Conservation (phyloP, 768 basidiomycete genomes). For the Scleroderma bovista region DNA sequence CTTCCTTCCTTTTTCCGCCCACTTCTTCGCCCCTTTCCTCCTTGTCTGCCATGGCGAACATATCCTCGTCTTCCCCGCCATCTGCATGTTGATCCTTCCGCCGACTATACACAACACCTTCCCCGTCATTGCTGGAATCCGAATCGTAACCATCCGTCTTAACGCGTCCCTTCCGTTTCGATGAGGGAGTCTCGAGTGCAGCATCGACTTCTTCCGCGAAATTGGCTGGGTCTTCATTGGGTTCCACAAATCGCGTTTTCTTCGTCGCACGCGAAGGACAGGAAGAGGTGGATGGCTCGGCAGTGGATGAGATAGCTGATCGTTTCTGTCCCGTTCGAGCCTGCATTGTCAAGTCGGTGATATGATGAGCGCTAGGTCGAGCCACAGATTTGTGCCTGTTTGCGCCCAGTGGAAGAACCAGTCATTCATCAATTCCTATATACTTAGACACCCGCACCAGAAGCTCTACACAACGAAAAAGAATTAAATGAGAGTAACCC, state of each 20-base stretch:
- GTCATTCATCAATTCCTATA: not conserved
- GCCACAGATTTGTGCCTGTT: conserved; percentile 17
- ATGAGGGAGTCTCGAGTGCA: conserved; percentile 61
- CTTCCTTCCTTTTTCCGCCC: conserved; percentile 55
- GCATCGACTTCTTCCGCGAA: conserved; percentile 78
- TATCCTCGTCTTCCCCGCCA: conserved; percentile 68
- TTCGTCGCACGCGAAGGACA: conserved; percentile 36
- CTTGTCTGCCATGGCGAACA: conserved; percentile 69
- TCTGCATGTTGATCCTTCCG: conserved; percentile 52
- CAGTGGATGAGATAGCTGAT: conserved; percentile 29
- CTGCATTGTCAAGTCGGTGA: conserved; percentile 22
- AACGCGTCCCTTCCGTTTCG: conserved; percentile 64
- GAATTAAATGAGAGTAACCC: not conserved
- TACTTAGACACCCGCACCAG: not conserved
- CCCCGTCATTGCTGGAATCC: conserved; percentile 91
- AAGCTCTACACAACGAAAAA: not conserved
- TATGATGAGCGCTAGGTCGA: conserved; percentile 1
- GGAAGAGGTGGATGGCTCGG: conserved; percentile 29
- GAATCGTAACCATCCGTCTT: conserved; percentile 89
- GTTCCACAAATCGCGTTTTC: conserved; percentile 77
- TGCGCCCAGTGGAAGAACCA: no score
- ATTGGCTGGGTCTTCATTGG: conserved; percentile 64
- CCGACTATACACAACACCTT: conserved; percentile 86
- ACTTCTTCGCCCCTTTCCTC: conserved; percentile 42
- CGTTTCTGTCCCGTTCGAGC: conserved; percentile 39